phyloP scores from a whole-genome alignment of 2,329 filamentous ascomycete genomes.

The Sporothrix luriei region DNA sequence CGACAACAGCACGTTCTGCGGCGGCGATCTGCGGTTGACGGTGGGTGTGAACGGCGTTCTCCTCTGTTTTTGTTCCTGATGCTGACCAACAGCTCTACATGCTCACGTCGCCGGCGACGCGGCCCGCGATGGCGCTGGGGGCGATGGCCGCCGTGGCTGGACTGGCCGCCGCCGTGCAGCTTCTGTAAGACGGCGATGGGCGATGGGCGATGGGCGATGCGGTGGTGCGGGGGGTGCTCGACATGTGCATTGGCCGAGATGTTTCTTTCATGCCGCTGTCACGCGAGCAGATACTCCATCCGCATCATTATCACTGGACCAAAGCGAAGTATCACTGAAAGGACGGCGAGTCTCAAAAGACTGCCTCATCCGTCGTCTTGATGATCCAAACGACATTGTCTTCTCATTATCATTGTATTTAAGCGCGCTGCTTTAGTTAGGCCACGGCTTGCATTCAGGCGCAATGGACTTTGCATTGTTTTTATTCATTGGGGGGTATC shows the following conservation, averaged over 20 bases:
- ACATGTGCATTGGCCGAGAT: no score
- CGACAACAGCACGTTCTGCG: constrained; percentile 55
- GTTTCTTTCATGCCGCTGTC: constrained; percentile 1
- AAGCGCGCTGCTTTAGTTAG: background rate
- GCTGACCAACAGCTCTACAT: constrained; percentile 34
- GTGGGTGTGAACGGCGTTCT: no score
- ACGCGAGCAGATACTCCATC: background rate
- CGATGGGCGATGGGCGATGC: background rate
- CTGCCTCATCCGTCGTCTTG: background rate
- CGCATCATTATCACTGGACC: no score
- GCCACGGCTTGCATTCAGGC: constrained; percentile 6
- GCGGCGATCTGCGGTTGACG: constrained; percentile 54
- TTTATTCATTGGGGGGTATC: constrained; percentile 11
- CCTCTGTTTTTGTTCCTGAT: background rate
- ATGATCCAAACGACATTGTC: background rate
- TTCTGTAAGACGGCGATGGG: background rate
- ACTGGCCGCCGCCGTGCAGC: background rate
- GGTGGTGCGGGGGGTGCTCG: background rate
- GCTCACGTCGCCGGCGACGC: constrained; percentile 26
- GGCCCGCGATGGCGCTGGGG: background rate
- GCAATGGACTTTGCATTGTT: background rate
- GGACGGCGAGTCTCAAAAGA: background rate
- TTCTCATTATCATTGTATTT: background rate
- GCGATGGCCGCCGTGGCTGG: constrained; percentile 11
- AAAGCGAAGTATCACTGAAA: background rate